These are phyloP conservation scores for Eimeria mitis DNA, from an alignment of 169 alveolate species.

Conservation along the genomic window DNA sequence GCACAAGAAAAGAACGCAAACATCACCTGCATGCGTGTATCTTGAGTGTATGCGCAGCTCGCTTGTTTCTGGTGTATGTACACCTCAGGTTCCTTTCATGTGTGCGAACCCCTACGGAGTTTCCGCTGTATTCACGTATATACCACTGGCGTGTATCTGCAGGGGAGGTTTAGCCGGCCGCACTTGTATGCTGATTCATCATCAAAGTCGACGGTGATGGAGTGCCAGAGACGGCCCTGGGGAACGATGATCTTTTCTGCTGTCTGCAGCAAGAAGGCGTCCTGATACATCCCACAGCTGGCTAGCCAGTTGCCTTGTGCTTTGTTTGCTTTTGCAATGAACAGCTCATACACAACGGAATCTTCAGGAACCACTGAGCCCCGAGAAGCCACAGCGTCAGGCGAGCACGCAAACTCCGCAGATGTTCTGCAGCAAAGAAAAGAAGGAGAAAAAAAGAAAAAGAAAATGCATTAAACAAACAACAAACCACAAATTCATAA, in stretches of 20 bases:
- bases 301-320: slow-evolving; percentile 55
- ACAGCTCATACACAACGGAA: slow-evolving; percentile 41
- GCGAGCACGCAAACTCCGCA: slow-evolving; percentile 38
- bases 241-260: not conserved
- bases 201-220: not conserved
- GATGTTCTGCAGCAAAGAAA: not conserved
- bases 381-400: not conserved
- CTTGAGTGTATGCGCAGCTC: not conserved
- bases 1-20: not conserved
- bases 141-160: too few relatives aligned
- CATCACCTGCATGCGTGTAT: not conserved
- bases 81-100: not conserved
- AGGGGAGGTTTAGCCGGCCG: not conserved
- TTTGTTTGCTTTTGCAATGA: slow-evolving; percentile 30
- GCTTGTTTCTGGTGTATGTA: not conserved
- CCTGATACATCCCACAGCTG: slow-evolving; percentile 68
- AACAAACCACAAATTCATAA: too few relatives aligned
- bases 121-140: not conserved
- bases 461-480: not conserved
- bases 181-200: not conserved
- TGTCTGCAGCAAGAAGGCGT: slow-evolving; percentile 3
- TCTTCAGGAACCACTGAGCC: not conserved
- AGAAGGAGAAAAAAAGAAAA: not conserved
- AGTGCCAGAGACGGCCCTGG: not conserved
- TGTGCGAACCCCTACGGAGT: not conserved